Conservation (phyloP, 257 asterid genomes). For the Ocimum tenuiflorum region DNA sequence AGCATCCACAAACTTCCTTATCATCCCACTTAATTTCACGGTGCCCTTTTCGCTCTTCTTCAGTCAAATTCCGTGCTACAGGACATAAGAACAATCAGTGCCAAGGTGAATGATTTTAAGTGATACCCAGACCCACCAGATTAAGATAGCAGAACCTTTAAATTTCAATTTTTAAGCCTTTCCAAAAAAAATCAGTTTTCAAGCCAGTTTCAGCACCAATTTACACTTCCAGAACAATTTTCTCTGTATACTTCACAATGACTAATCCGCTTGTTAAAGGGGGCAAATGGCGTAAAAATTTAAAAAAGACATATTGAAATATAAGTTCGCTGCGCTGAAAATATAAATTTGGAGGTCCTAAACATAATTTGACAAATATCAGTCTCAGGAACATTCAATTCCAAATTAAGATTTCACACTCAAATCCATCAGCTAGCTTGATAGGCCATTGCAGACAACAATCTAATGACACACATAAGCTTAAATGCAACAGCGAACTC, state of each 20-base stretch:
- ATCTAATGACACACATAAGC: background rate
- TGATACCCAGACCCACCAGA: background rate
- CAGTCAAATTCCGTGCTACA: slow-evolving; percentile 87
- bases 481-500: background rate
- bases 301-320: no score
- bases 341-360: no score
- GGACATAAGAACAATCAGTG: slow-evolving; percentile 3
- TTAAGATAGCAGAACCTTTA: background rate
- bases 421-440: slow-evolving; percentile 3
- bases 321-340: no score
- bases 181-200: background rate
- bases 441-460: slow-evolving; percentile 4
- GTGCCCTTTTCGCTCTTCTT: slow-evolving; percentile 82
- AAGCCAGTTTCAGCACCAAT: background rate
- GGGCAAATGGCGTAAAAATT: background rate
- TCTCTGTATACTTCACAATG: background rate
- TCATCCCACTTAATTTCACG: slow-evolving; percentile 92
- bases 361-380: no score
- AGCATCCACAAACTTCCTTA: slow-evolving; percentile 79
- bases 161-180: no score
- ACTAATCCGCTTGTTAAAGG: background rate
- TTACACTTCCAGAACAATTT: background rate
- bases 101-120: background rate
- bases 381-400: no score
- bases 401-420: background rate